Conservation (phyloP, 139 green algal genomes). For the Chlorella vulgaris region DNA sequence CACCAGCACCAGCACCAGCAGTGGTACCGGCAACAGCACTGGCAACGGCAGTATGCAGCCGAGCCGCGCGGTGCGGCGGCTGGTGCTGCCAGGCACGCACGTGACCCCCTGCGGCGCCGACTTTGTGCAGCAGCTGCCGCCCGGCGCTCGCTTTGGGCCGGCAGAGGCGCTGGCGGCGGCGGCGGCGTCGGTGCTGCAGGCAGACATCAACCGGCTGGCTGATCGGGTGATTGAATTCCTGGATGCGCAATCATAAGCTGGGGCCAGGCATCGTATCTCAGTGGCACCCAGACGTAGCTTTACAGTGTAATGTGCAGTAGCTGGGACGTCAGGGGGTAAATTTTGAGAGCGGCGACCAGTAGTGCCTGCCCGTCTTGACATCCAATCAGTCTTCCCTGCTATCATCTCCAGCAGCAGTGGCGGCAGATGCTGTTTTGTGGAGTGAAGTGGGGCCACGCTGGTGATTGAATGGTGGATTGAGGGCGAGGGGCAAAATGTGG, state of each 20-base stretch:
- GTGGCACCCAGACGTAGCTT: no score
- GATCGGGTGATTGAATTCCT: neutral
- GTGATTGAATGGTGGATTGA: no score
- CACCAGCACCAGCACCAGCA: neutral
- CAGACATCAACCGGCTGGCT: slow-evolving; percentile 11
- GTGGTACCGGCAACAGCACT: neutral
- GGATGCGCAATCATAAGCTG: neutral
- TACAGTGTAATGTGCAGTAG: no score
- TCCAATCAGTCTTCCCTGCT: no score
- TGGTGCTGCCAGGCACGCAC: slow-evolving; percentile 21
- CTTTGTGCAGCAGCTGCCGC: neutral
- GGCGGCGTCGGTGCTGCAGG: neutral
- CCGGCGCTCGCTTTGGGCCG: slow-evolving; percentile 12
- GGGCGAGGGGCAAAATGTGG: no score
- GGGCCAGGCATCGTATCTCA: no score
- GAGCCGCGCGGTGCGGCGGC: neutral
- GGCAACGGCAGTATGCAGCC: neutral
- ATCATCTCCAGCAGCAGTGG: no score
- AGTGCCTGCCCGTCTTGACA: no score
- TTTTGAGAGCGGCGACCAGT: no score
- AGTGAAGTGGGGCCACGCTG: no score
- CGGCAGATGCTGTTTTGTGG: no score
- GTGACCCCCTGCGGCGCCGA: slow-evolving; percentile 9
- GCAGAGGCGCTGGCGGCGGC: slow-evolving; percentile 20
- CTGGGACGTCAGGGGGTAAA: no score